Evolutionary conservation across 345 rosid species (phyloP).

Genomic region (Eucalyptus tenuipes): DNA sequence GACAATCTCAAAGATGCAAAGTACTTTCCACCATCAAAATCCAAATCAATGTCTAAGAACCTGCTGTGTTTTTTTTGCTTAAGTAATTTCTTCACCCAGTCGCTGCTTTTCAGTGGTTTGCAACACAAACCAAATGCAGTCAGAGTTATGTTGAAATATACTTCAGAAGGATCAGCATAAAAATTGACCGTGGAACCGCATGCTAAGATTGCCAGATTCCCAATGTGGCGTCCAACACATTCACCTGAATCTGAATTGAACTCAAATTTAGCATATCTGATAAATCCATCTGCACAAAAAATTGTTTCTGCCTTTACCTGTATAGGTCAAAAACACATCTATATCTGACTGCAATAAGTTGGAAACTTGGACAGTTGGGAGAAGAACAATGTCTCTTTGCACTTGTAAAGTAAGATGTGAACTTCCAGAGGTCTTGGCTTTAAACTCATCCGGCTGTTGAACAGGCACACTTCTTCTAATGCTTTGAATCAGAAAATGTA

Average conservation of each 20-base stretch:
- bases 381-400: conserved; percentile 83
- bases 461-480: conserved; percentile 66
- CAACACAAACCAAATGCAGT: conserved; percentile 47
- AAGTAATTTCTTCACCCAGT: conserved; percentile 73
- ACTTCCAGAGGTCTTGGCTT: conserved; percentile 27
- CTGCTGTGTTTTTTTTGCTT: conserved; percentile 41
- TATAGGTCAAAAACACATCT: conserved; percentile 51
- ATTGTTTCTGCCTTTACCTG: conserved; percentile 36
- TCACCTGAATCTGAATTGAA: conserved; percentile 35
- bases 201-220: conserved; percentile 70
- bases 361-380: conserved; percentile 76
- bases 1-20: conserved; percentile 67
- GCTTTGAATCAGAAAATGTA: conserved; percentile 81
- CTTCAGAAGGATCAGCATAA: conserved; percentile 67
- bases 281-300: neutral
- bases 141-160: conserved; percentile 56
- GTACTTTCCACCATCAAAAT: conserved; percentile 76
- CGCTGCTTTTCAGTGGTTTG: conserved; percentile 75
- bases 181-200: conserved; percentile 64
- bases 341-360: conserved; percentile 64
- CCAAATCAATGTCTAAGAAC: conserved; percentile 65
- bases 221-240: conserved; percentile 19
- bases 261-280: neutral
- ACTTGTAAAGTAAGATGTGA: conserved; percentile 50
- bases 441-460: conserved; percentile 36